A percentile compares a stretch with the other conserved stretches of the same genome.
Evolutionary conservation across 495 filamentous ascomycete genomes (phyloP).

Genomic region (Hyaloscypha finlandica): DNA sequence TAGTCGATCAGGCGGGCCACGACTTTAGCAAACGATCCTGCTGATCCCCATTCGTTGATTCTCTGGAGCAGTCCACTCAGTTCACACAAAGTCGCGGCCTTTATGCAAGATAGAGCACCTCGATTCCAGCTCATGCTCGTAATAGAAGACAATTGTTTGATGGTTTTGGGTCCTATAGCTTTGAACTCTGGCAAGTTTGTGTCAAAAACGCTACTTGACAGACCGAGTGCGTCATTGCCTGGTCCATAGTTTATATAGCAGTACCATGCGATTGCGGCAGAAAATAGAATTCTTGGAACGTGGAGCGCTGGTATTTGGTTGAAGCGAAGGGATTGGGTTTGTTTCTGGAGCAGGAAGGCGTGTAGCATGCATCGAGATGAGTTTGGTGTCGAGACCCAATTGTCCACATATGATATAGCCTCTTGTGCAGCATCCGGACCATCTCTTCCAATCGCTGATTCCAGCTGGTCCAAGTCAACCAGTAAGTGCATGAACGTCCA

Average conservation of each 20-base stretch:
- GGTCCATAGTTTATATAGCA: conserved; percentile 16
- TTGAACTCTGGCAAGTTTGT: neutral
- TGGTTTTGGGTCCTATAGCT: neutral
- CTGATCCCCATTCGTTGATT: neutral
- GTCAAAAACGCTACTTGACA: neutral
- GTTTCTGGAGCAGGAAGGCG: conserved; percentile 21
- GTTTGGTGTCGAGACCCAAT: conserved; percentile 19
- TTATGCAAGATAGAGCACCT: neutral
- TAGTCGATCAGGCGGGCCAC: neutral
- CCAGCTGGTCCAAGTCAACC: neutral
- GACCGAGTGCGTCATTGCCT: neutral
- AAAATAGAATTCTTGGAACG: conserved; percentile 22
- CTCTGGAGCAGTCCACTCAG: neutral
- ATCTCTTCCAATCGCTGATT: conserved; percentile 8
- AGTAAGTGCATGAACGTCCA: neutral
- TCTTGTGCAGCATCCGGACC: conserved; percentile 11
- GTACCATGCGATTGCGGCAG: conserved; percentile 22
- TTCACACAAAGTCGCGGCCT: neutral
- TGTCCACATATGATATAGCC: conserved; percentile 11
- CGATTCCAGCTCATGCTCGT: neutral
- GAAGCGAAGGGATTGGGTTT: conserved; percentile 6
- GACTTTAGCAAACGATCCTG: neutral
- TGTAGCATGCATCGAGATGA: conserved; percentile 27
- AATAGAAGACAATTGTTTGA: neutral
- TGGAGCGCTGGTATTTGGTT: conserved; percentile 29